Evolutionary conservation across 1,284 basidiomycete genomes (phyloP), one percentile per base, ranked within the genome.

Genomic region (Boletus sp.): DNA sequence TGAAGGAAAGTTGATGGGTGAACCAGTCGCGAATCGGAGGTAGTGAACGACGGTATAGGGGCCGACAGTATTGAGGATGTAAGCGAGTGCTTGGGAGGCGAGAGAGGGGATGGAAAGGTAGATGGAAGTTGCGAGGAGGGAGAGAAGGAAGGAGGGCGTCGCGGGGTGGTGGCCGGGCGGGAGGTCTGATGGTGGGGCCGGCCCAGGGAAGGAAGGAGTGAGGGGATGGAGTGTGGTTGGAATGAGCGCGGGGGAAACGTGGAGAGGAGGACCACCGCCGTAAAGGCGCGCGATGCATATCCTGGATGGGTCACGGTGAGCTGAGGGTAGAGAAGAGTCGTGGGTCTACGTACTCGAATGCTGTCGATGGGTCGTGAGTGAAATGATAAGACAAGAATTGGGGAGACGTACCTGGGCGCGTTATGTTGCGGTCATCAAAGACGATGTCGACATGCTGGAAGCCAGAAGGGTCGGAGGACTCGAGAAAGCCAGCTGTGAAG

Each of bases 361-460:
- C 82, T 84, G 55, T 44, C 35, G 46, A 41, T 32, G 36, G 44
- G 42, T 44, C 44, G 53, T 55, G 41, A 38, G 45, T 33, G 38
- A 43, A 46, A 46, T 17, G 48, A 40, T 16, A 37, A 17, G 43
- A 29, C 26, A n/a, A 13, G 33, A 12, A 23, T 26, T 16, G 25
- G 30, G 4, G 14, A 27, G 37, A 71, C 78, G 55, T 48, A 88
- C 86, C 86, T 59, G 88, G 78, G 53, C 90, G 76, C 8, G 89
- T 91, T 62, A 94, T 93, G 62, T 94, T 94, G 8, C 73, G 77
- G 62, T 94, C 91, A 58, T 92, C 87, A 52, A 94, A 88, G 30
- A 76, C 74, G 33, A 94, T 72, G 53, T 84, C 76, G 37, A 94
- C 71, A 53, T 74, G 72, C 52, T 77, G 68, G 16, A 69, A 65